Evolutionary conservation across 345 rosid species (phyloP).

Genomic region (Nasturtium officinale): DNA sequence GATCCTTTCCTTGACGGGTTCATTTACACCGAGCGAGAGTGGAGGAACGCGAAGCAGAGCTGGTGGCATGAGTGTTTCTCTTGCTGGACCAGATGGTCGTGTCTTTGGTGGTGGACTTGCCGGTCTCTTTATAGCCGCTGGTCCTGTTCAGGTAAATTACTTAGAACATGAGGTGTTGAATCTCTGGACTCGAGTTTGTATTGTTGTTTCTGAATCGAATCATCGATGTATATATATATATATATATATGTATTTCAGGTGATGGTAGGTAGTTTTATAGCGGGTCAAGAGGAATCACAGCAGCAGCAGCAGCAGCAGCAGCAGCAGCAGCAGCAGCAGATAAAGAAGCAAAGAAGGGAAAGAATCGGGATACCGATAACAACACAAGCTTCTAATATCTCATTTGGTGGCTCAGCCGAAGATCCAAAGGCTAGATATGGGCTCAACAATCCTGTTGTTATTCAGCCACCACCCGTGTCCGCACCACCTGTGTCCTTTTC

Average conservation of each 20-base stretch:
- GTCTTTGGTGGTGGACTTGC: slow-evolving; percentile 96
- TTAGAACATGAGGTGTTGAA: background rate
- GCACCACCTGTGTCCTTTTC: slow-evolving; percentile 40
- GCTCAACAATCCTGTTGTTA: slow-evolving; percentile 35
- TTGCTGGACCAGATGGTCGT: slow-evolving; percentile 90
- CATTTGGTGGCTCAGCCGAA: slow-evolving; percentile 35
- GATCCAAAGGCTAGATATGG: slow-evolving; percentile 34
- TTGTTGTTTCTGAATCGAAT: background rate
- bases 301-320: slow-evolving; percentile 54
- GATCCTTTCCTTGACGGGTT: slow-evolving; percentile 94
- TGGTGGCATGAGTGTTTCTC: slow-evolving; percentile 95
- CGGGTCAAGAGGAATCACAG: slow-evolving; percentile 54
- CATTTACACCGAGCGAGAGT: slow-evolving; percentile 66
- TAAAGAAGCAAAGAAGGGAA: slow-evolving; percentile 60
- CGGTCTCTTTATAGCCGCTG: slow-evolving; percentile 86
- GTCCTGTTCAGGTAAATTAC: slow-evolving; percentile 80
- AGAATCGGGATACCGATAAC: slow-evolving; percentile 19
- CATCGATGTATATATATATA: background rate
- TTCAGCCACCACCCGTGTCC: slow-evolving; percentile 28
- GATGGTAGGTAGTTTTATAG: slow-evolving; percentile 73
- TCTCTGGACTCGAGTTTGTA: background rate
- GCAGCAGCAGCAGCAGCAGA: slow-evolving; percentile 52
- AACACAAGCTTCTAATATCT: slow-evolving; percentile 40
- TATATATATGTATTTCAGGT: slow-evolving; percentile 52
- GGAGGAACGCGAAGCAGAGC: slow-evolving; percentile 85